Evolutionary conservation across 495 filamentous ascomycete genomes (phyloP), one percentile per base, ranked within the genome.

Genomic region (Astrothelium macrocarpum): DNA sequence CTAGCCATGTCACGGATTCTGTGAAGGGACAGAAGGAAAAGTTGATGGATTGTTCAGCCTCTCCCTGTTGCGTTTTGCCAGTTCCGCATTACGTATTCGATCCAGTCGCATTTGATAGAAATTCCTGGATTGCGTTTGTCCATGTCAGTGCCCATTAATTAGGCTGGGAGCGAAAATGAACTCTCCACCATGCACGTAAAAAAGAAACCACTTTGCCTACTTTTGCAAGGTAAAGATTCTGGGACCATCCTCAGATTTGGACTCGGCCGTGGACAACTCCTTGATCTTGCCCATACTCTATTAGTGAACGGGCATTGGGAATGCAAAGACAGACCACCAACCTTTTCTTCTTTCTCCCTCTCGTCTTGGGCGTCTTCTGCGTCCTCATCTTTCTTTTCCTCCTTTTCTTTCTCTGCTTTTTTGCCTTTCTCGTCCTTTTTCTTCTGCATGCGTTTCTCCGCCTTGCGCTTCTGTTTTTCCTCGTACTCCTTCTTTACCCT

Each of bases 21-120:
- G 79, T 60, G 82, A 87, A 18, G 93, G 93, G 25, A 94, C 93
- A 61, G 88, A 87, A 7, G 93, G 93, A 63, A 96, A 96, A 20
- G 84, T 77, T 32, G 80, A 83, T 18, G 91, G 89, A 69, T 89
- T 90, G 69, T 82, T 87, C 68, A 97, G 68, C 29, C 91, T 82
- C 70, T 96, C 90, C 29, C 86, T 82, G 71, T 93, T 95, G 32
- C 89, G 81, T 72, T 86, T 93, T 31, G 90, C 86, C 59, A 88
- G 81, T 72, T 96, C 91, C 16, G 82, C 82, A 72, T 89, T 89
- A 59, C 88, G 83, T 71, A 90, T 85, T 62, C 85, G 85, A 68
- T 90, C 86, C 59, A 95, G 70, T 23, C 93, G 86, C 76, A 87
- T 88, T 63, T 95, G 89, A 72, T 90, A 94, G 72, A 97, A 94